Base-by-base conservation (phyloP, 1,139 yeast genomes). In the Sugiyamaella xylanicola region DNA sequence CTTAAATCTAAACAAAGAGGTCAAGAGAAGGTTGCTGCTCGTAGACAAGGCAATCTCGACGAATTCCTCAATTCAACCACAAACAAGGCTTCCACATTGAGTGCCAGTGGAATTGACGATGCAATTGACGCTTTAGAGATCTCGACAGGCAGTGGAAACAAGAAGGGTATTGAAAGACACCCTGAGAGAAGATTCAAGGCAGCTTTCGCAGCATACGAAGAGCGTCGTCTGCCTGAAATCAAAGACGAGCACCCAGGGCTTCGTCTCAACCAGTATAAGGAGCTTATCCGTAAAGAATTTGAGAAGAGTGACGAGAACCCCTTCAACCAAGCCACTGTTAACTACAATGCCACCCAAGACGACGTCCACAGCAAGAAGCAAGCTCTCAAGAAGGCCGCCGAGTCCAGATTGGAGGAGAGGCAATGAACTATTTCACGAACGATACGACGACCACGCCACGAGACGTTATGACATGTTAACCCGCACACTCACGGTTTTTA, bases 101-200 rank as follows among this genome's bases (percentile, higher is more conserved):
- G 79, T 66, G 96, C 95, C 9, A 76, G 82, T 60, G 93, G 93
- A 67, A 77, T 88, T 52, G 96, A 88, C 61, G 81, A 81, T 65
- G 95, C 95, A 1, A 76, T 88, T 64, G 90, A 87, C 54, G 95
- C 95, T 2, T 77, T 88, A 69, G 79, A 87, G 4, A 76, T 88
- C 68, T 62, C 74, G 16, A 58, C 64, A 17, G 63, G 64, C 22
- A 69, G 68, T 16, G 81, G 87, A 21, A 73, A 77, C 48, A 78
- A 75, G 56, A 75, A 78, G 61, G 86, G 84, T 67, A 76, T 88
- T 56, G 96, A 88, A 62, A 84, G 90, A 70, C 96, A 88, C 65
- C 96, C 96, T 8, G 96, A 88, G 74, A 81, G 95, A 72, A 81
- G 96, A 69, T 87, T 85, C 71, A 89, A 88, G 75, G 91, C 95